Evolutionary conservation across 805 yeast species (phyloP).

Genomic region (Spencermartinsiella europaea): DNA sequence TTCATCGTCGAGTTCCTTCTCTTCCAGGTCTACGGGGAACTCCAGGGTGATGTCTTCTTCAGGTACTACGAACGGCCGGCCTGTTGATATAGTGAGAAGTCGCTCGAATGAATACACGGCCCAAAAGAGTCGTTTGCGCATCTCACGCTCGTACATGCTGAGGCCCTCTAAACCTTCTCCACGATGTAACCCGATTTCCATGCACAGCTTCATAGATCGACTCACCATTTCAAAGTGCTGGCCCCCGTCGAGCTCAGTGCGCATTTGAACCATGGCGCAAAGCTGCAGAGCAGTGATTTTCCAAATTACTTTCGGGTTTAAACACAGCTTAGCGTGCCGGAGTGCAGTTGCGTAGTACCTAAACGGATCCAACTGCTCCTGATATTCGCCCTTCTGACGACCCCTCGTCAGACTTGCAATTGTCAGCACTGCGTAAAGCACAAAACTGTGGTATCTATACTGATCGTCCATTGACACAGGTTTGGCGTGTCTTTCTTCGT

Average conservation of each 20-base stretch:
- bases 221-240: conserved; percentile 48
- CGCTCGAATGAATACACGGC: conserved; percentile 58
- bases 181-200: conserved; percentile 17
- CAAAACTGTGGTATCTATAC: conserved; percentile 18
- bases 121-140: conserved; percentile 56
- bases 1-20: conserved; percentile 15
- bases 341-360: conserved; percentile 57
- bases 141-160: conserved; percentile 28
- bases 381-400: not conserved
- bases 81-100: conserved; percentile 56
- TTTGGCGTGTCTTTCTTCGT: conserved; percentile 13
- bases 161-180: conserved; percentile 21
- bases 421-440: conserved; percentile 19
- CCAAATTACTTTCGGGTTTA: conserved; percentile 36
- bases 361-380: conserved; percentile 28
- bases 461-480: conserved; percentile 15
- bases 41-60: conserved; percentile 40
- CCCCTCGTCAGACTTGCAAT: conserved; percentile 4
- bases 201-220: conserved; percentile 47
- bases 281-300: conserved; percentile 50
- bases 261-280: conserved; percentile 49
- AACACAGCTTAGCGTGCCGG: conserved; percentile 47
- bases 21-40: conserved; percentile 21
- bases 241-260: conserved; percentile 58
- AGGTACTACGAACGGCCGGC: conserved; percentile 49